A percentile compares a stretch with the other conserved stretches of the same genome.
Conservation (phyloP, 306 rosid genomes). For the Gynostemma pentaphyllum region DNA sequence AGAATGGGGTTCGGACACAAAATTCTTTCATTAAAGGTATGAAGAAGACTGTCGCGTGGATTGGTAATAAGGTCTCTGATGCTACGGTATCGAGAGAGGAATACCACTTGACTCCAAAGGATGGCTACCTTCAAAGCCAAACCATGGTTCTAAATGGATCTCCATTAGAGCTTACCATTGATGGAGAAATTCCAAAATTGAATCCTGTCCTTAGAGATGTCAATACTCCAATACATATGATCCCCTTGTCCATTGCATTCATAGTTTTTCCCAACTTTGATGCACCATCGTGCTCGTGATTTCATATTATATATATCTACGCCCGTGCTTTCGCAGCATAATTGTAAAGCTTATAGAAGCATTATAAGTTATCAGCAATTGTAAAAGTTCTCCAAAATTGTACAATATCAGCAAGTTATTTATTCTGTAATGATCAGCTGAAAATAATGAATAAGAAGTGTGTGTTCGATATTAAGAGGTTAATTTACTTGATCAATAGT, state of each 20-base stretch:
- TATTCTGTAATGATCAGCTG: not conserved
- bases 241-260: constrained; percentile 33
- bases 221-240: constrained; percentile 31
- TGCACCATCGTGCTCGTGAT: constrained; percentile 34
- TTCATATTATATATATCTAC: not conserved
- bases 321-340: not conserved
- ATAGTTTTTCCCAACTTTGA: constrained; percentile 39
- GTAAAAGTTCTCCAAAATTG: not conserved
- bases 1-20: constrained; percentile 17
- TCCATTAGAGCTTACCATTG: constrained; percentile 42
- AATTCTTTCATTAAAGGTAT: constrained; percentile 27
- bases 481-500: not conserved
- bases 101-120: constrained; percentile 61
- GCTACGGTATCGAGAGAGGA: constrained; percentile 54
- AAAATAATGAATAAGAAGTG: not conserved
- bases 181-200: constrained; percentile 60
- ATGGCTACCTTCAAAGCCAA: constrained; percentile 40
- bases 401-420: constrained; percentile 5
- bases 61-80: constrained; percentile 58
- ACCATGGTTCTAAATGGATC: constrained; percentile 61
- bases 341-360: constrained; percentile 4
- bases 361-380: not conserved
- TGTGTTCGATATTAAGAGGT: not conserved
- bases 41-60: constrained; percentile 66
- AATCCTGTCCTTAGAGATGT: constrained; percentile 28